Evolutionary conservation across 2,329 filamentous ascomycete species (phyloP), one percentile per base, ranked within the genome.

Genomic region (Pezicula radicicola): DNA sequence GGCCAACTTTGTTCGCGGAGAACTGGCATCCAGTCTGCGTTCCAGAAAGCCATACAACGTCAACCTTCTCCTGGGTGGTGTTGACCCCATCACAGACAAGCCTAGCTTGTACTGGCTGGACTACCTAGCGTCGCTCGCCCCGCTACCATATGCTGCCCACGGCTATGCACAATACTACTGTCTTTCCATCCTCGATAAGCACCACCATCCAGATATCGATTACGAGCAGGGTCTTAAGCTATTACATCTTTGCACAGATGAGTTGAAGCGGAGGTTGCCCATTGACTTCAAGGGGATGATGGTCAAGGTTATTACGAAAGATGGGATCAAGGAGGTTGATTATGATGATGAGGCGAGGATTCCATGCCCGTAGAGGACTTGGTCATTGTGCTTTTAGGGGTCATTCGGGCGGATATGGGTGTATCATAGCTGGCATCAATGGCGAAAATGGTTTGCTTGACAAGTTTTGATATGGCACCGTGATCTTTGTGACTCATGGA

Each of bases 91-190:
- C 74, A 91, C 89, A 61, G 82, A 90, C 73, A 89, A 94, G 80
- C 93, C 94, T 27, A 88, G 87, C 66, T 76, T 99, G 61, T 96
- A 96, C 81, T 99, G 94, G 94, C 81, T 97, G 64, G 93, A 99
- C 71, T 97, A 97, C 75, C 84, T 99, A 67, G 94, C 93, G 60
- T 87, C 92, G 56, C 75, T 92, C 68, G 93, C 91, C 4, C 83
- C 89, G 30, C 78, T 99, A 45, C 94, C 94, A 51, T 99, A 99
- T 69, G 95, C 94, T 46, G 94, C 94, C 55, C 95, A 99, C 66
- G 94, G 94, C 63, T 99, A 99, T 74, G 94, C 94, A 63, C 94
- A 99, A 75, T 97, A 97, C 80, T 99, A 99, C 80, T 99, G 94
- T 72, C 81, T 99, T 55, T 95, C 91, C 6, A 95, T 96, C 63